These are phyloP conservation scores for Linnemannia exigua DNA, from an alignment of 192 early-diverging fungal genomes.

Conservation along the genomic window DNA sequence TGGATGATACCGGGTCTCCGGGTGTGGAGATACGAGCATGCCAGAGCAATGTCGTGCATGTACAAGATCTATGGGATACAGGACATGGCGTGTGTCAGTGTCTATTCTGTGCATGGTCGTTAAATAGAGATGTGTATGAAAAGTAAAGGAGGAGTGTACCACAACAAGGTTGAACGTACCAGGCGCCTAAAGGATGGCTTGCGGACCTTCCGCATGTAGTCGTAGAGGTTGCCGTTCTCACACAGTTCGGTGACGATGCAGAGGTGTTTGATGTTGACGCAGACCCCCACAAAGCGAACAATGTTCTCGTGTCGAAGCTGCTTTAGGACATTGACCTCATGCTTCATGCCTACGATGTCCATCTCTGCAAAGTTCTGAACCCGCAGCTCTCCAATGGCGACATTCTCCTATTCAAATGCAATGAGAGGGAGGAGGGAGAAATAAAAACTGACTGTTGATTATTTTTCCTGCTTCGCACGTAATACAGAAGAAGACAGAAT, in stretches of 20 bases:
- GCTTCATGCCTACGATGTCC: slow-evolving; percentile 79
- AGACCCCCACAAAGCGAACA: slow-evolving; percentile 80
- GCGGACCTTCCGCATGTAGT: slow-evolving; percentile 74
- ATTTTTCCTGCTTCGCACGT: no score
- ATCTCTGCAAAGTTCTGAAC: slow-evolving; percentile 76
- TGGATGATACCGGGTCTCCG: slow-evolving; percentile 82
- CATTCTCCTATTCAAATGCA: slow-evolving; percentile 61
- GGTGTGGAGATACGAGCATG: slow-evolving; percentile 76
- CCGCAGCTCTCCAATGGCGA: slow-evolving; percentile 80
- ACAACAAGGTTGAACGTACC: slow-evolving; percentile 47
- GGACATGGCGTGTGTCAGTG: neutral
- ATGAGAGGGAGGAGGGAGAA: no score
- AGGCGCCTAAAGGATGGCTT: slow-evolving; percentile 75
- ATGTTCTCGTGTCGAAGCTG: slow-evolving; percentile 85
- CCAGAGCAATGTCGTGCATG: slow-evolving; percentile 83
- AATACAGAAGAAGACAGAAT: no score
- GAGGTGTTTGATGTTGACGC: slow-evolving; percentile 72
- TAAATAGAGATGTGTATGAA: neutral
- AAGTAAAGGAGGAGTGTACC: no score
- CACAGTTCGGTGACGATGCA: slow-evolving; percentile 84
- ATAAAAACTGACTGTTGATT: no score
- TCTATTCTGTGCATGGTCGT: neutral
- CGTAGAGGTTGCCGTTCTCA: slow-evolving; percentile 81
- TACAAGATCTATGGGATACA: slow-evolving; percentile 65
- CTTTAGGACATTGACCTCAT: slow-evolving; percentile 84